Evolutionary conservation across 2,329 filamentous ascomycete genomes (phyloP).

Genomic region (Fusarium anthophilum): DNA sequence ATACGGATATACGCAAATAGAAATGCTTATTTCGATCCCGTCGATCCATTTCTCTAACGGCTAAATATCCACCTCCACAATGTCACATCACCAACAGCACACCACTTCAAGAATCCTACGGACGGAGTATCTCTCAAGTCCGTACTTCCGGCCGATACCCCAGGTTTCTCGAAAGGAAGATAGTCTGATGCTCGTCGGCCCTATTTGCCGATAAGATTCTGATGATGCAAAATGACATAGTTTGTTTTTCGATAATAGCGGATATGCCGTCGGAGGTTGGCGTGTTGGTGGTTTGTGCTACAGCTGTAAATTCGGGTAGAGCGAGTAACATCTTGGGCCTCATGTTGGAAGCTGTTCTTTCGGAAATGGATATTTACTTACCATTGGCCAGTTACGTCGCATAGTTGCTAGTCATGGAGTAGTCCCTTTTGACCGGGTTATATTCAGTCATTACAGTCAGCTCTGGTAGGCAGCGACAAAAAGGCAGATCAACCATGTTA

Average conservation of each 20-base stretch:
- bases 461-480: not conserved
- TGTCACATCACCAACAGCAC: not conserved
- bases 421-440: accelerated
- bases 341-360: not conserved
- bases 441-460: accelerated
- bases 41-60: not conserved
- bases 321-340: accelerated
- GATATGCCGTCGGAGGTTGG: not conserved
- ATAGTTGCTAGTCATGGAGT: not conserved
- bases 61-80: not conserved
- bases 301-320: not conserved
- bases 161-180: not conserved
- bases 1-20: not conserved
- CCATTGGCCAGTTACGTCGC: accelerated
- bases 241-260: accelerated
- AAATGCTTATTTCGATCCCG: not conserved
- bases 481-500: accelerated
- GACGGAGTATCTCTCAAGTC: constrained; percentile 1
- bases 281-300: not conserved
- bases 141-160: constrained; percentile 23
- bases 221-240: not conserved
- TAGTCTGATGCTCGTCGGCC: not conserved
- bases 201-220: not conserved
- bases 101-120: constrained; percentile 7
- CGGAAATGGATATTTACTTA: not conserved